These are phyloP conservation scores for Keithomyces neogunnii DNA, from an alignment of 2,329 filamentous ascomycete genomes.

Conservation along the genomic window DNA sequence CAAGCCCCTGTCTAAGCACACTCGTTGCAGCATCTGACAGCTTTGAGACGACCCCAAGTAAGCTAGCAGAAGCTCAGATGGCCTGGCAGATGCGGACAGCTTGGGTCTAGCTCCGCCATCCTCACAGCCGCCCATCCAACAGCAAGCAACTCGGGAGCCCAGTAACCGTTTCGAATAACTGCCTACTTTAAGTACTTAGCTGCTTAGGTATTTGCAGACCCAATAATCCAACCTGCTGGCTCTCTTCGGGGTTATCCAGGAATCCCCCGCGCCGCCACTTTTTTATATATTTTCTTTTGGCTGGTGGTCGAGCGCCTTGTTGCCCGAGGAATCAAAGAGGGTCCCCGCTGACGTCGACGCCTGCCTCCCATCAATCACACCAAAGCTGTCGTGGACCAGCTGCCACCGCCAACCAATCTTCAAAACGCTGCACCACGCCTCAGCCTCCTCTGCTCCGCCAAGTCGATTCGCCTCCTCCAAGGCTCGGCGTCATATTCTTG, in stretches of 20 bases:
- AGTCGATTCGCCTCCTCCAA: neutral
- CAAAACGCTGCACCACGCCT: neutral
- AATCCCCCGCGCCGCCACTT: neutral
- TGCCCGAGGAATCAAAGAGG: neutral
- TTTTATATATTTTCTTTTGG: neutral
- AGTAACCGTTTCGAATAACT: too few relatives aligned
- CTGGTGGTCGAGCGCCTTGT: neutral
- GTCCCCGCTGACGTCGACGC: constrained; percentile 6
- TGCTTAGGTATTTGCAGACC: too few relatives aligned
- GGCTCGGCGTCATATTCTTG: neutral
- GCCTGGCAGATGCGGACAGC: neutral
- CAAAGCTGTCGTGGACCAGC: neutral
- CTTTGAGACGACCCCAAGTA: neutral
- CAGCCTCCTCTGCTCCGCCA: constrained; percentile 1
- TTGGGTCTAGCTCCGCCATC: neutral
- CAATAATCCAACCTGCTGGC: neutral
- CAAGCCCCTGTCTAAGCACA: neutral
- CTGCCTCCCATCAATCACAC: neutral
- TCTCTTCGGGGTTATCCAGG: neutral
- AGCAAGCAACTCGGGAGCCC: neutral
- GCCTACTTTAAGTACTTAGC: too few relatives aligned
- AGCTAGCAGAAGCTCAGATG: too few relatives aligned
- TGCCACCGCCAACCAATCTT: neutral
- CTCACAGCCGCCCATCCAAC: neutral
- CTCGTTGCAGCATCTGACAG: neutral